Conservation (phyloP, 257 asterid species). For the Scutellaria minor region DNA sequence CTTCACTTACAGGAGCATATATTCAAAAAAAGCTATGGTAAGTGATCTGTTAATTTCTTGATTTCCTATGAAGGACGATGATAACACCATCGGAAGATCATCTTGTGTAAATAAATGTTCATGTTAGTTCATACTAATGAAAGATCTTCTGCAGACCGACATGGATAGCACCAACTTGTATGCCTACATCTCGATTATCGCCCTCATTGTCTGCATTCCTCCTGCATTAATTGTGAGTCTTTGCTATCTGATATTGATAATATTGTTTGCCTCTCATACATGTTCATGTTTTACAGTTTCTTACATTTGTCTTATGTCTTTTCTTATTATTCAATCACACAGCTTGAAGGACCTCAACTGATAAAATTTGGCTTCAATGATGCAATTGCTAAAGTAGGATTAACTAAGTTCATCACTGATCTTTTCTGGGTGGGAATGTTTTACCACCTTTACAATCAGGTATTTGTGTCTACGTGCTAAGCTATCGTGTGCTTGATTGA, state of each 20-base stretch:
- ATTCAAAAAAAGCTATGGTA: conserved; percentile 99
- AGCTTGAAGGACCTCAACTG: conserved; percentile 91
- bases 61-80: background rate
- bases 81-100: background rate
- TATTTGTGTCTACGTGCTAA: conserved; percentile 22
- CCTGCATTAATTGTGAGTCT: conserved; percentile 51
- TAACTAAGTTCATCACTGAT: conserved; percentile 79
- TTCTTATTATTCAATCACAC: conserved; percentile 5
- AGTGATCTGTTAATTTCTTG: conserved; percentile 2
- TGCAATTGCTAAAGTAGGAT: conserved; percentile 91
- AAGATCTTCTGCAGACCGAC: conserved; percentile 37
- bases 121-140: conserved; percentile 20
- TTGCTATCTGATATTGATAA: background rate
- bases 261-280: background rate
- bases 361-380: conserved; percentile 73
- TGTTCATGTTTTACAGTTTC: background rate
- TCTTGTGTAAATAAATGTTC: background rate
- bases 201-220: conserved; percentile 66
- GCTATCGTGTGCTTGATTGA: too few relatives aligned
- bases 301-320: conserved; percentile 7
- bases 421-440: conserved; percentile 99
- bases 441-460: conserved; percentile 99
- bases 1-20: conserved; percentile 97
- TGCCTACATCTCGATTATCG: conserved; percentile 51
- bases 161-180: conserved; percentile 90